Base-by-base conservation (phyloP, 2,329 filamentous ascomycete species). In the Colletotrichum musae region DNA sequence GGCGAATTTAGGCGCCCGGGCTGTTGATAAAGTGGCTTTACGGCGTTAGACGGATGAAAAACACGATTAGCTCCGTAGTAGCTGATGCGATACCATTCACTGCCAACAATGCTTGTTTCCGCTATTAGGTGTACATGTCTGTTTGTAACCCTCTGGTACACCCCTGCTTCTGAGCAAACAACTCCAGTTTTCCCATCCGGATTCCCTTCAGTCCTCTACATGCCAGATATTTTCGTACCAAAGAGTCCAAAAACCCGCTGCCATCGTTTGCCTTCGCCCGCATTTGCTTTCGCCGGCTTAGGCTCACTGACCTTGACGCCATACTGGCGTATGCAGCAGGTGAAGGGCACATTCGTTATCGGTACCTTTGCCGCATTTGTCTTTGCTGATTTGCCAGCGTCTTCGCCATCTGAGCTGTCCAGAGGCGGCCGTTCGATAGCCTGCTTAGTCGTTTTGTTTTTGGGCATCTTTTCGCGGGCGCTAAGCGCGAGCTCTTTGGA, bases 261-360 rank as follows among this genome's bases (percentile, higher is more conserved):
- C 90, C 91, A 94, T 36, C 86, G 80, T 72, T 72, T 80, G 3
- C 79, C 83, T 1, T 80, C 68, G 13, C 84, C 87, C 45, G 81
- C 83, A 73, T 86, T 77, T 1, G 82, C 84, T 72, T 83, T 83
- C 5, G 65, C 71, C 16, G 80, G 76, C 71, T 88, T 80, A 26
- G 68, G 58, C 70, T 83, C 81, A 5, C 65, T 71, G 15, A 85
- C 77, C 64, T 80, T 83, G 53, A 93, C 81, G 6, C 92, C 92
- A 73, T 93, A 94, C 77, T 94, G 91, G 71, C 85, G 85, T 70
- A 95, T 85, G 74, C 92, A 93, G 77, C 92, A 94, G 2, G 83
- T 80, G 74, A 94, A 94, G 0, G 92, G 88, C 41, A 81, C 84
- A 64, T 91, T 91, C 1, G 82, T 82, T 4, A 86, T 64, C 5